Percentiles rank a stretch among this genome's conserved stretches.
Evolutionary conservation across 2,329 filamentous ascomycete species (phyloP).

Genomic region (Myriosclerotinia scirpicola): DNA sequence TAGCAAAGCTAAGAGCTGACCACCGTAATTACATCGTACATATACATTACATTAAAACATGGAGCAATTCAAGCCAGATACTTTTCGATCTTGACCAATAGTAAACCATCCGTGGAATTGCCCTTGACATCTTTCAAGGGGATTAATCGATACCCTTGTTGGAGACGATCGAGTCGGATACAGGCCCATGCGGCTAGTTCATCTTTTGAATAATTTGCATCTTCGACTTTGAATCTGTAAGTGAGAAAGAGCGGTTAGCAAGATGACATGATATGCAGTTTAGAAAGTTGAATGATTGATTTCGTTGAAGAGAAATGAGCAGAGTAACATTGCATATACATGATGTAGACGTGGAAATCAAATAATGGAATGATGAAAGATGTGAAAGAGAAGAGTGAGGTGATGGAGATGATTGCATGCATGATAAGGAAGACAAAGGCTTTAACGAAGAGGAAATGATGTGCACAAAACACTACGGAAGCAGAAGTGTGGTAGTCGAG

Average conservation of each 20-base stretch:
- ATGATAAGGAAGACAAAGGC: neutral
- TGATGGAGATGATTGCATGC: neutral
- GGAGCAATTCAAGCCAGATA: conserved; percentile 22
- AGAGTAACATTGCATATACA: conserved; percentile 4
- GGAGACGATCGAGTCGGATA: conserved; percentile 77
- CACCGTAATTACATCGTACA: conserved; percentile 1
- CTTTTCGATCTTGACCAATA: conserved; percentile 76
- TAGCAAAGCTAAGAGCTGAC: neutral
- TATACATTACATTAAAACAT: conserved; percentile 8
- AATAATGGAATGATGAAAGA: neutral
- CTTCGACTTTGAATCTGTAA: conserved; percentile 72
- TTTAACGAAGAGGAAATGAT: neutral
- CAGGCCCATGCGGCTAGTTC: conserved; percentile 85
- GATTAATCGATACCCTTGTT: conserved; percentile 73
- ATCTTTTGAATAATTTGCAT: conserved; percentile 79
- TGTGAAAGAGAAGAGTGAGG: neutral
- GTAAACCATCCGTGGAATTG: conserved; percentile 60
- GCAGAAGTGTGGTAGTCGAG: conserved; percentile 1
- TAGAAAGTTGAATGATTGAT: neutral
- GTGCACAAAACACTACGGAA: neutral
- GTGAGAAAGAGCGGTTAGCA: conserved; percentile 11
- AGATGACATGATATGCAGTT: neutral
- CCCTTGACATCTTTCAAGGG: conserved; percentile 72
- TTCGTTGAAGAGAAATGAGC: neutral
- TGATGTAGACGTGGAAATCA: neutral